phyloP scores from a whole-genome alignment of 495 filamentous ascomycete genomes.

The Coniosporium apollinis region DNA sequence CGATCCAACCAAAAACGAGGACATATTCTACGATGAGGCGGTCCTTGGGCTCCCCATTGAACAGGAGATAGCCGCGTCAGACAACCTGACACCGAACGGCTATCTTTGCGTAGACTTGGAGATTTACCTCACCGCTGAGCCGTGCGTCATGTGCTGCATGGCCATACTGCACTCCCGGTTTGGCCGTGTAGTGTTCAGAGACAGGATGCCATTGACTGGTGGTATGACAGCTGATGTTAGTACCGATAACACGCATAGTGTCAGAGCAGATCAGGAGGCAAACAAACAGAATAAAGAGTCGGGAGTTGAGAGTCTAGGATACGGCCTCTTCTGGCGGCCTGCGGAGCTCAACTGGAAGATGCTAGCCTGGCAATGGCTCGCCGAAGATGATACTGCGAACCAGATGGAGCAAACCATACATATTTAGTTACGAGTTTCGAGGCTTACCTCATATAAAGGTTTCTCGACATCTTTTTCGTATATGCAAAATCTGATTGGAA shows the following conservation, averaged over 20 bases:
- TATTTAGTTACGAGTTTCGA: too few relatives aligned
- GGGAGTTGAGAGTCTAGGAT: conserved; percentile 29
- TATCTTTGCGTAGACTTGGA: conserved; percentile 89
- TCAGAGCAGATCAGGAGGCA: conserved; percentile 1
- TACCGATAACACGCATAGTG: conserved; percentile 11
- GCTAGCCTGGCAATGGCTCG: conserved; percentile 57
- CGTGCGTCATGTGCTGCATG: conserved; percentile 93
- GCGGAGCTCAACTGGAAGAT: conserved; percentile 86
- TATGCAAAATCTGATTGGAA: too few relatives aligned
- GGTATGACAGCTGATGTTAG: conserved; percentile 32
- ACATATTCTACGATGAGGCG: too few relatives aligned
- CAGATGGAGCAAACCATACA: too few relatives aligned
- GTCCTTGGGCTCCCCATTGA: too few relatives aligned
- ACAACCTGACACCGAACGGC: conserved; percentile 43
- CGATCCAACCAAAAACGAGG: too few relatives aligned
- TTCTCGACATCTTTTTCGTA: too few relatives aligned
- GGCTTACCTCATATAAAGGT: too few relatives aligned
- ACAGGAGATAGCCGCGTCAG: conserved; percentile 17
- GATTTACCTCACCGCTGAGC: conserved; percentile 84
- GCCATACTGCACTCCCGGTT: conserved; percentile 85
- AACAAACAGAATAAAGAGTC: conserved; percentile 8
- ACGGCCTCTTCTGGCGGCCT: conserved; percentile 77
- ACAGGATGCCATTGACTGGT: conserved; percentile 43
- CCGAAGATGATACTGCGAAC: conserved; percentile 13
- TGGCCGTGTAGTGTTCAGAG: conserved; percentile 59